phyloP scores from a whole-genome alignment of 306 rosid species.

The Cyamopsis tetragonoloba region DNA sequence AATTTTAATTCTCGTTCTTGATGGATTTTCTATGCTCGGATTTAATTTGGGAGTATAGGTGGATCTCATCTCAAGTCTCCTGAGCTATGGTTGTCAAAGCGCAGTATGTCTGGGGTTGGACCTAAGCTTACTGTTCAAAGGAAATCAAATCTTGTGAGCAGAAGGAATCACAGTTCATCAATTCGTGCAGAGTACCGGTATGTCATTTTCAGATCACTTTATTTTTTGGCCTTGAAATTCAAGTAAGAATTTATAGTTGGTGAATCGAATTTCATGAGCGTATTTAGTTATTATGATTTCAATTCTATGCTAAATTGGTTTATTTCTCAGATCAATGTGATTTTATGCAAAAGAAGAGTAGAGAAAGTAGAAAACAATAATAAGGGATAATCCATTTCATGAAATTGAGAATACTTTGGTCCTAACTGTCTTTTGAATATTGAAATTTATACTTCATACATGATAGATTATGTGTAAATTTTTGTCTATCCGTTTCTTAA shows the following conservation, averaged over 20 bases:
- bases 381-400: not conserved
- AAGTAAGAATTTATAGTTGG: not conserved
- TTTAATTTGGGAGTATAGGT: constrained; percentile 35
- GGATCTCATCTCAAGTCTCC: constrained; percentile 52
- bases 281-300: too few species aligned
- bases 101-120: constrained; percentile 35
- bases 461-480: too few species aligned
- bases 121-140: constrained; percentile 48
- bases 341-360: too few species aligned
- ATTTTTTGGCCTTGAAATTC: not conserved
- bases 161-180: constrained; percentile 38
- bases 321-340: not conserved
- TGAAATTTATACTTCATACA: too few species aligned
- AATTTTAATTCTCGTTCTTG: not conserved
- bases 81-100: constrained; percentile 44
- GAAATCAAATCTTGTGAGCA: constrained; percentile 36
- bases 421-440: not conserved
- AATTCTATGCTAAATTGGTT: not conserved
- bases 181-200: constrained; percentile 73
- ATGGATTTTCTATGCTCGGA: not conserved
- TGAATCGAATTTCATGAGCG: too few species aligned
- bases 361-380: not conserved
- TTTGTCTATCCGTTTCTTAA: too few species aligned
- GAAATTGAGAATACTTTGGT: not conserved
- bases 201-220: constrained; percentile 9